Evolutionary conservation across 1,284 basidiomycete genomes (phyloP).

Genomic region (Boletus holoroseus): DNA sequence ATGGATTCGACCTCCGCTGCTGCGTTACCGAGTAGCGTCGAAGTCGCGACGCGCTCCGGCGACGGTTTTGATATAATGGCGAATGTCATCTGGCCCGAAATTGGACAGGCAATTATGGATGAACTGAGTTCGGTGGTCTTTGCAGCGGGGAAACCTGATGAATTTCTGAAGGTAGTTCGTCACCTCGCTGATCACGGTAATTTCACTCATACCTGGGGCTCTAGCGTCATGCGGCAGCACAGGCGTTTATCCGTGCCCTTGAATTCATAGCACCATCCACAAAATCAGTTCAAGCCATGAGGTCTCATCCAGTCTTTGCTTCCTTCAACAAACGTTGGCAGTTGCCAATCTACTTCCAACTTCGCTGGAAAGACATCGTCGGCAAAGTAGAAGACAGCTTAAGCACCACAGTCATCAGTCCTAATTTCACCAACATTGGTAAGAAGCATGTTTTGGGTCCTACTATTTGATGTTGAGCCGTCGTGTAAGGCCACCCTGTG

Average conservation of each 20-base stretch:
- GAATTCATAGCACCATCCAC: slow-evolving; percentile 78
- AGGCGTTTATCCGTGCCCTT: slow-evolving; percentile 79
- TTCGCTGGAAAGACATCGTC: slow-evolving; percentile 95
- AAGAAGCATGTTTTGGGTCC: slow-evolving; percentile 1
- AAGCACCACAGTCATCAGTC: slow-evolving; percentile 40
- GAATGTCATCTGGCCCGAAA: slow-evolving; percentile 83
- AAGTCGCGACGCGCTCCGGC: background rate
- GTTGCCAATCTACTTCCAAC: slow-evolving; percentile 92
- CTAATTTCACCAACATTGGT: slow-evolving; percentile 27
- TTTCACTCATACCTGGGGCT: slow-evolving; percentile 6
- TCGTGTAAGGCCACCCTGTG: slow-evolving; percentile 26
- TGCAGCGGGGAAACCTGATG: slow-evolving; percentile 83
- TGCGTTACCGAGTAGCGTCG: background rate
- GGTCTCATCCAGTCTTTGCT: slow-evolving; percentile 62
- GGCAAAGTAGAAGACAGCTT: slow-evolving; percentile 67
- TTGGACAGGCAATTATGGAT: slow-evolving; percentile 74
- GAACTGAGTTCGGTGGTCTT: slow-evolving; percentile 82
- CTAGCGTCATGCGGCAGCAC: slow-evolving; percentile 79
- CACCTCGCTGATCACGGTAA: background rate
- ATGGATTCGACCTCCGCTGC: slow-evolving; percentile 14
- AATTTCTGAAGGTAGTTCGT: slow-evolving; percentile 72
- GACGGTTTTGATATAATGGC: slow-evolving; percentile 76
- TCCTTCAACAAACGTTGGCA: slow-evolving; percentile 89
- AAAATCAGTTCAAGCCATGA: slow-evolving; percentile 64
- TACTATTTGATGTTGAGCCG: slow-evolving; percentile 19